Evolutionary conservation across 2,329 filamentous ascomycete genomes (phyloP).

Genomic region (Trichocomaceae sp.): DNA sequence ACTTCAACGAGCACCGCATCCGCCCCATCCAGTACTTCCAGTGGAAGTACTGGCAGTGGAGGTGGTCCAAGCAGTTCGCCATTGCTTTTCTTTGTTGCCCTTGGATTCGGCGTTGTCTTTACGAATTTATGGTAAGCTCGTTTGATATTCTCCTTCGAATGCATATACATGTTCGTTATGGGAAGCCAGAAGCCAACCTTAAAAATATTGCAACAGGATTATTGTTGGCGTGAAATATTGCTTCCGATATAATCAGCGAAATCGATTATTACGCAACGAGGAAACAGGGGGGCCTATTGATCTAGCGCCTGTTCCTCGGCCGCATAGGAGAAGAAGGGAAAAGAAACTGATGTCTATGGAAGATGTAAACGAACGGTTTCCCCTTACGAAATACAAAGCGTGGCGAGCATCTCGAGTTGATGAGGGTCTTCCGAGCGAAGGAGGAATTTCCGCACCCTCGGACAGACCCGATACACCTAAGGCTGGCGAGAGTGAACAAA

Average conservation of each 20-base stretch:
- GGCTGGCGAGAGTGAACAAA: constrained; percentile 49
- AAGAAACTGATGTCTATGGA: constrained; percentile 99
- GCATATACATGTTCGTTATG: not conserved
- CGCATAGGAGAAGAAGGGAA: constrained; percentile 79
- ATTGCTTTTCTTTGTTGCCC: constrained; percentile 83
- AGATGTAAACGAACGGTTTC: constrained; percentile 96
- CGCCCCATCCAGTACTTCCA: constrained; percentile 22
- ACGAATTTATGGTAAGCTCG: constrained; percentile 90
- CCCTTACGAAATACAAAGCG: constrained; percentile 89
- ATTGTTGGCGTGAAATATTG: constrained; percentile 99
- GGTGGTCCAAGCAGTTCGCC: constrained; percentile 61
- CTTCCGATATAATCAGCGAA: constrained; percentile 94
- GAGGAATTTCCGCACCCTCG: constrained; percentile 67
- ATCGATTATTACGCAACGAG: constrained; percentile 66
- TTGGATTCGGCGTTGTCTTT: constrained; percentile 96
- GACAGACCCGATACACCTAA: constrained; percentile 69
- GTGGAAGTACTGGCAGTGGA: constrained; percentile 3
- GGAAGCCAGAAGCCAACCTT: not conserved
- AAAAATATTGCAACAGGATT: constrained; percentile 58
- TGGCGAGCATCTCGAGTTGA: constrained; percentile 81
- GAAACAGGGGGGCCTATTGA: constrained; percentile 86
- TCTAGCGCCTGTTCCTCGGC: constrained; percentile 73
- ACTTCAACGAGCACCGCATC: constrained; percentile 20
- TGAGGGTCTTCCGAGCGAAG: constrained; percentile 74
- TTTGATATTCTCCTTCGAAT: not conserved